Conservation (phyloP, 257 asterid species). For the Salvia hispanica region DNA sequence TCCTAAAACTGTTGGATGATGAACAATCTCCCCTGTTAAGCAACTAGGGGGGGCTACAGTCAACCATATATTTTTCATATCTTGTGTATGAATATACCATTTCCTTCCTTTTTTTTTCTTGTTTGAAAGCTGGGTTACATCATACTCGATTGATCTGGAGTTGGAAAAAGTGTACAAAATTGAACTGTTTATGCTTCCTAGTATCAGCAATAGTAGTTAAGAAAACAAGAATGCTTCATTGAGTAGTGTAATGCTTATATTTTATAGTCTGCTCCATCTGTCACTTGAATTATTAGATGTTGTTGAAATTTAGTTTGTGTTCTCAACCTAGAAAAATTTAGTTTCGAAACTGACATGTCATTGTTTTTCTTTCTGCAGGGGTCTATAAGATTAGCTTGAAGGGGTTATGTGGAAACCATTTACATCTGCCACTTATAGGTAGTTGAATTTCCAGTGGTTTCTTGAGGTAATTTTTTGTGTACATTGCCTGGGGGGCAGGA, state of each 20-base stretch:
- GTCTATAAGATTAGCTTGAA: slow-evolving; percentile 33
- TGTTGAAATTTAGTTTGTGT: not conserved
- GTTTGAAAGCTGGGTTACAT: not conserved
- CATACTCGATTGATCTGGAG: not conserved
- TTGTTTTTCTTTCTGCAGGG: slow-evolving; percentile 40
- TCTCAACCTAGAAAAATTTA: not conserved
- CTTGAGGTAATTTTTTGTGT: not conserved
- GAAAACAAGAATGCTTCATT: not conserved
- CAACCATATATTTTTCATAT: slow-evolving; percentile 36
- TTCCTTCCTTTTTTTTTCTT: slow-evolving; percentile 11
- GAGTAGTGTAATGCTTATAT: too few relatives aligned
- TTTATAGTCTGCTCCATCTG: not conserved
- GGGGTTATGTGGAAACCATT: slow-evolving; percentile 7
- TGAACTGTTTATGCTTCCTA: not conserved
- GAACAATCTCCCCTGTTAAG: slow-evolving; percentile 54
- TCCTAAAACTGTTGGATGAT: slow-evolving; percentile 45
- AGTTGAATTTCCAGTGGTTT: not conserved
- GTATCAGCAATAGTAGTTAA: not conserved
- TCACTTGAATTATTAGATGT: not conserved
- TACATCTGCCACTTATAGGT: not conserved
- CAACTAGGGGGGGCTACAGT: slow-evolving; percentile 58
- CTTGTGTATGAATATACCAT: not conserved
- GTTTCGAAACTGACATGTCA: slow-evolving; percentile 14
- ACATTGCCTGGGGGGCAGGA: not conserved
- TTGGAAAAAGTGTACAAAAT: not conserved